These are phyloP conservation scores for Cynara cardunculus DNA, from an alignment of 129 eudicot species.

Conservation along the genomic window DNA sequence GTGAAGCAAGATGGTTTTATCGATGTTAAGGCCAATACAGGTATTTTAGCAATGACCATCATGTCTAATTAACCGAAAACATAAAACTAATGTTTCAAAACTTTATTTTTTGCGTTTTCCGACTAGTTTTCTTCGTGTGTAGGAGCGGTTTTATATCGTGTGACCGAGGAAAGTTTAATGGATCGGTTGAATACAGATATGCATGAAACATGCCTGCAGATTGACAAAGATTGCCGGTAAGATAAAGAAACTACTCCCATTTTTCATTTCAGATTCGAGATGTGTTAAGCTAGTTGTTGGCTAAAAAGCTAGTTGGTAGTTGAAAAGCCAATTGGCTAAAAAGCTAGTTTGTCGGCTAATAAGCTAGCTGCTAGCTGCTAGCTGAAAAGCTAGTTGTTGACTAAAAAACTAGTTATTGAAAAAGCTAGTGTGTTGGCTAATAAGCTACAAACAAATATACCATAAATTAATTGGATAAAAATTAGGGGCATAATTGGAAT, in stretches of 20 bases:
- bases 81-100: neutral
- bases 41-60: slow-evolving; percentile 17
- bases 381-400: neutral
- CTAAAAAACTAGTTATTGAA: neutral
- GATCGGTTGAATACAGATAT: slow-evolving; percentile 78
- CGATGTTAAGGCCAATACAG: slow-evolving; percentile 48
- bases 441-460: too few species aligned
- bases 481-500: too few species aligned
- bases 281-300: neutral
- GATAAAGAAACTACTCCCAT: slow-evolving; percentile 3
- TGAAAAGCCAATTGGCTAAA: neutral
- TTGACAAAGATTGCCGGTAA: slow-evolving; percentile 71
- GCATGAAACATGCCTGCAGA: slow-evolving; percentile 63
- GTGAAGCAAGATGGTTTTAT: slow-evolving; percentile 58
- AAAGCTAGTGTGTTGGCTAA: neutral
- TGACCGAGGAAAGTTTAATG: slow-evolving; percentile 71
- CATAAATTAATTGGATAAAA: too few species aligned
- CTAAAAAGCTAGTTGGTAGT: neutral
- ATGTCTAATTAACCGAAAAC: neutral
- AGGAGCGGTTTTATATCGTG: slow-evolving; percentile 61
- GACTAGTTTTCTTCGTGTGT: slow-evolving; percentile 3
- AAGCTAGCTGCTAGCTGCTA: neutral
- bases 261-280: neutral
- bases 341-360: neutral
- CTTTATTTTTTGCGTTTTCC: neutral